Conservation (phyloP, 2,329 filamentous ascomycete genomes). For the Fusarium burgessii region DNA sequence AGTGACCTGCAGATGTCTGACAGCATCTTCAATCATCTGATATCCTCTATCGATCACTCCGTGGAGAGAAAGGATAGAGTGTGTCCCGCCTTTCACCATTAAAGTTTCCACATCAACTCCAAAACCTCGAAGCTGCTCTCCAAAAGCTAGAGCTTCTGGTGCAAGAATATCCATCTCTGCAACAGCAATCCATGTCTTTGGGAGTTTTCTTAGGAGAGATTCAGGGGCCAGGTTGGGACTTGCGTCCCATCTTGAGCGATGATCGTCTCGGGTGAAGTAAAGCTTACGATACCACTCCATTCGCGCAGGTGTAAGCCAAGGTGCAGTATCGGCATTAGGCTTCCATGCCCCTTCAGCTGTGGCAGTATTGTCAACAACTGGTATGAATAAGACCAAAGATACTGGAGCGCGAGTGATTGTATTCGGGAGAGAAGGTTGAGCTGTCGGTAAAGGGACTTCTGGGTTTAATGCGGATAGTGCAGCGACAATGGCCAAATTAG, state of each 20-base stretch:
- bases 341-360: slow-evolving; percentile 44
- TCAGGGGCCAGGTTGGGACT: slow-evolving; percentile 49
- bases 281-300: slow-evolving; percentile 54
- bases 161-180: slow-evolving; percentile 52
- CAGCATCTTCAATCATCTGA: slow-evolving; percentile 41
- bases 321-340: slow-evolving; percentile 45
- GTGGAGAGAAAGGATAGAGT: slow-evolving; percentile 46
- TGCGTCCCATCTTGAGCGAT: slow-evolving; percentile 48
- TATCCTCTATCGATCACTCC: slow-evolving; percentile 40
- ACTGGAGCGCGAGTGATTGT: slow-evolving; percentile 5
- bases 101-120: slow-evolving; percentile 37
- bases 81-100: slow-evolving; percentile 41
- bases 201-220: slow-evolving; percentile 43
- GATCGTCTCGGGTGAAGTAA: slow-evolving; percentile 46
- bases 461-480: slow-evolving; percentile 36
- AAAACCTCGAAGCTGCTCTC: slow-evolving; percentile 41
- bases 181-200: slow-evolving; percentile 49
- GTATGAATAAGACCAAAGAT: slow-evolving; percentile 46
- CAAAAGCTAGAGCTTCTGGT: slow-evolving; percentile 48
- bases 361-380: slow-evolving; percentile 53
- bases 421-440: slow-evolving; percentile 30
- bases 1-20: slow-evolving; percentile 35
- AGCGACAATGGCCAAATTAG: slow-evolving; percentile 42
- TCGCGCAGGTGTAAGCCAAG: slow-evolving; percentile 50
- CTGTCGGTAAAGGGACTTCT: slow-evolving; percentile 28